Conservation (phyloP, 768 basidiomycete genomes). For the Tremella fuciformis region DNA sequence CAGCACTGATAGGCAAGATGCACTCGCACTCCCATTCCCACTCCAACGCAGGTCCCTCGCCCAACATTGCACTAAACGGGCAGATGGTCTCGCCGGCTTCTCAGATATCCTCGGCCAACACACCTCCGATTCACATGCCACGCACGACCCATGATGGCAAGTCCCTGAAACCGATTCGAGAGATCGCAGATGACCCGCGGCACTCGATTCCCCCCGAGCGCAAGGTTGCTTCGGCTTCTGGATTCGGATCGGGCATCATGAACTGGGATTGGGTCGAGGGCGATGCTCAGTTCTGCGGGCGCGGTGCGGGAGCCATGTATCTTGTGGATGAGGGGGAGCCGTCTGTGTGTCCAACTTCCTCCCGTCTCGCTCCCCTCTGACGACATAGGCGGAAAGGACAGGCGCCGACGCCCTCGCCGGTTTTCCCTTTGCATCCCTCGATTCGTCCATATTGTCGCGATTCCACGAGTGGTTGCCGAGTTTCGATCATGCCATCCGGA, state of each 20-base stretch:
- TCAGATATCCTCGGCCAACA: too few species aligned
- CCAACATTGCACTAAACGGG: too few species aligned
- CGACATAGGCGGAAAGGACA: neutral
- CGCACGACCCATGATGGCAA: neutral
- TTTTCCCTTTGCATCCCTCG: neutral
- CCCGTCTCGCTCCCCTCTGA: neutral
- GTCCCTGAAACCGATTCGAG: neutral
- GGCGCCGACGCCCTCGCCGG: neutral
- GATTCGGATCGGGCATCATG: constrained; percentile 5
- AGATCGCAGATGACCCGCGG: neutral
- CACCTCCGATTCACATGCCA: too few species aligned
- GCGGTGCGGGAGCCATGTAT: constrained; percentile 9
- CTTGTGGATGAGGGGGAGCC: neutral
- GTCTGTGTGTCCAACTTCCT: neutral
- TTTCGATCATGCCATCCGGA: neutral
- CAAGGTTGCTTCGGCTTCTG: constrained; percentile 4
- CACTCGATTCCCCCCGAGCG: too few species aligned
- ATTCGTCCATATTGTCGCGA: neutral
- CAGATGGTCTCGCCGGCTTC: too few species aligned
- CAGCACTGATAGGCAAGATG: too few species aligned
- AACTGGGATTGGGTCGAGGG: neutral
- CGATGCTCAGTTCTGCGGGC: neutral
- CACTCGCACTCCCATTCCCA: too few species aligned
- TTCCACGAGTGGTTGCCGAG: constrained; percentile 2
- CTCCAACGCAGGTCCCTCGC: too few species aligned